Conservation (phyloP, 1,284 basidiomycete genomes). For the Psilocybe mexicana region DNA sequence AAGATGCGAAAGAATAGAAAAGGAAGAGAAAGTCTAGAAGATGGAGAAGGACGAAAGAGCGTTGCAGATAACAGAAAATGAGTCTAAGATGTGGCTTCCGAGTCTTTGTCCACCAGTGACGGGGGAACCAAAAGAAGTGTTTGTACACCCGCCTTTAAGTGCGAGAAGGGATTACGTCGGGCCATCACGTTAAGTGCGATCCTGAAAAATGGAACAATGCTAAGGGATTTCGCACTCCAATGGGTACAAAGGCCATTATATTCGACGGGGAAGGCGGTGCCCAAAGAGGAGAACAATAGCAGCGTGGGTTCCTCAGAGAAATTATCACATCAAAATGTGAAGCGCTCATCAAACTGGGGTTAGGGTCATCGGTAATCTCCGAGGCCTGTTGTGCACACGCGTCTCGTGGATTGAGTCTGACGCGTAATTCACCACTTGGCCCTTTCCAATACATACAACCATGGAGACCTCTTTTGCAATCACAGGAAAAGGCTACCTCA, state of each 20-base stretch:
- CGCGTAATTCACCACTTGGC: constrained; percentile 13
- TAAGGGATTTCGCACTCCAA: constrained; percentile 7
- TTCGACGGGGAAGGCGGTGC: neutral
- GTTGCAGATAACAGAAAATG: constrained; percentile 1
- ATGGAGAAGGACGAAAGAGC: constrained; percentile 3
- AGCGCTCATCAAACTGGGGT: neutral
- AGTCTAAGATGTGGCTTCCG: constrained; percentile 7
- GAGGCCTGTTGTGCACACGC: constrained; percentile 8
- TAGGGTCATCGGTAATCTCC: constrained; percentile 9
- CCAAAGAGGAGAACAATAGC: constrained; percentile 17
- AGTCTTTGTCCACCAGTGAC: constrained; percentile 22
- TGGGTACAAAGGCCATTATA: constrained; percentile 14
- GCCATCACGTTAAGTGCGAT: neutral
- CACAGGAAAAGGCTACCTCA: constrained; percentile 87
- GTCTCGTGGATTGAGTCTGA: constrained; percentile 3
- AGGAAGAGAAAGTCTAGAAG: neutral
- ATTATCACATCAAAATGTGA: neutral
- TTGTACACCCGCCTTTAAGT: constrained; percentile 4
- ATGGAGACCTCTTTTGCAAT: constrained; percentile 82
- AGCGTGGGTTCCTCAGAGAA: neutral
- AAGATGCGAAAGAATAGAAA: constrained; percentile 1
- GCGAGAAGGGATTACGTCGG: neutral
- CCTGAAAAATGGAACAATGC: constrained; percentile 6
- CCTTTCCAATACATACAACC: constrained; percentile 8
- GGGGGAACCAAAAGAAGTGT: constrained; percentile 7